These are phyloP conservation scores for Syncephalastrum monosporum DNA, from an alignment of 371 early-diverging fungal genomes.

Conservation along the genomic window DNA sequence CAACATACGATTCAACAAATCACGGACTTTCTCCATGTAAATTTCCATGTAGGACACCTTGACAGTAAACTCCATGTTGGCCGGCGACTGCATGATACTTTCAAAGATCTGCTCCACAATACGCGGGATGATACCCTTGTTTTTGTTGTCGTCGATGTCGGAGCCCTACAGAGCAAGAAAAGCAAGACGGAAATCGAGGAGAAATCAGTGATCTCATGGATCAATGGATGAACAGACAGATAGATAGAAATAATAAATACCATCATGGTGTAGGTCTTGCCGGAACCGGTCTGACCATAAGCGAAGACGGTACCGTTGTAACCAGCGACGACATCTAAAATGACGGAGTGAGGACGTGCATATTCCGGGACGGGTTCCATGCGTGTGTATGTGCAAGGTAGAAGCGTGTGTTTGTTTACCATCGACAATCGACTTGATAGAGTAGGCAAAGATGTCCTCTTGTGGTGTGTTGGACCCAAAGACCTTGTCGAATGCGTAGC, in stretches of 20 bases:
- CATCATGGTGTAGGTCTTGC: slow-evolving; percentile 98
- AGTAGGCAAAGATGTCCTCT: slow-evolving; percentile 78
- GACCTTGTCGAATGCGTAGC: slow-evolving; percentile 84
- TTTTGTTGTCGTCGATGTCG: slow-evolving; percentile 76
- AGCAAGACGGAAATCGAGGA: slow-evolving; percentile 19
- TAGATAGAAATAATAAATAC: slow-evolving; percentile 24
- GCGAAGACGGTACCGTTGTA: slow-evolving; percentile 96
- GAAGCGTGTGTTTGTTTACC: slow-evolving; percentile 45
- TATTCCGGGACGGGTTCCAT: neutral
- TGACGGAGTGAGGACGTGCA: slow-evolving; percentile 3
- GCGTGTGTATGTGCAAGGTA: neutral
- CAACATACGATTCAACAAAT: slow-evolving; percentile 79
- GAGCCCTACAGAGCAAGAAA: slow-evolving; percentile 70
- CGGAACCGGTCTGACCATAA: slow-evolving; percentile 94
- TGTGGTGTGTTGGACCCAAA: slow-evolving; percentile 82
- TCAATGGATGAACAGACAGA: neutral
- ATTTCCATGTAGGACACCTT: slow-evolving; percentile 95
- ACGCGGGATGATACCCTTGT: slow-evolving; percentile 90
- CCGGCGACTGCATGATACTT: slow-evolving; percentile 77
- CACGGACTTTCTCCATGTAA: slow-evolving; percentile 97
- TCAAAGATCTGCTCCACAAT: slow-evolving; percentile 84
- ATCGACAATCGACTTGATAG: slow-evolving; percentile 83
- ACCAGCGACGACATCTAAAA: slow-evolving; percentile 37
- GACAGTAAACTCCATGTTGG: slow-evolving; percentile 85
- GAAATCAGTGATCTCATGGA: slow-evolving; percentile 56